Conservation (phyloP, 169 alveolate species). For the Plasmodium knowlesi region DNA sequence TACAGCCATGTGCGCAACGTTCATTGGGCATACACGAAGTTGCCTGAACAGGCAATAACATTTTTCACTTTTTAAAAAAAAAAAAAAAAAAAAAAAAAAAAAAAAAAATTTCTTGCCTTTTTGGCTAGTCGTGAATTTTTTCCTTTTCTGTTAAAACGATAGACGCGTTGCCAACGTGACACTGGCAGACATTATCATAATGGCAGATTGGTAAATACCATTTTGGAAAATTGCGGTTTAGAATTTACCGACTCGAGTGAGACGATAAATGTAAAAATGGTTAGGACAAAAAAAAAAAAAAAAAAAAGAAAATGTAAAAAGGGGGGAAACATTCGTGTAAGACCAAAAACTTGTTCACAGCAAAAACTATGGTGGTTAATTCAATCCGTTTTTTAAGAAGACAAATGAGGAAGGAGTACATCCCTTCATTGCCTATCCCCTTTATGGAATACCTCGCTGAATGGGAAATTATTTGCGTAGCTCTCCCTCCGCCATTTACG, state of each 20-base stretch:
- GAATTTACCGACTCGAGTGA: not conserved
- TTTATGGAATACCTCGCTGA: not conserved
- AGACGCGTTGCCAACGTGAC: constrained; percentile 1
- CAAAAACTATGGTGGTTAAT: not conserved
- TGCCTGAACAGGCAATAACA: not conserved
- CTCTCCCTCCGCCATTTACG: not conserved
- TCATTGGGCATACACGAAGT: not conserved
- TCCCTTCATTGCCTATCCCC: not conserved
- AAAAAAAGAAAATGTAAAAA: not conserved
- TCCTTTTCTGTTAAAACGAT: not conserved
- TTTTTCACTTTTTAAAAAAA: not conserved
- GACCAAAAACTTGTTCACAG: not conserved
- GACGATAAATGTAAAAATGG: not conserved
- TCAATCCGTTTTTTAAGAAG: not conserved
- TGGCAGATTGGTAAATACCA: not conserved
- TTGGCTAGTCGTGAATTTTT: not conserved
- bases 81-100: not conserved
- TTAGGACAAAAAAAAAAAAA: not conserved
- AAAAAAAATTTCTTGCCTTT: not conserved
- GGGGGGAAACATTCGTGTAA: not conserved
- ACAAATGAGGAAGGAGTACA: not conserved
- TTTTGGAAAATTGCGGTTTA: not conserved
- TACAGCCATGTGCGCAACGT: not conserved
- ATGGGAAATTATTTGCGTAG: not conserved
- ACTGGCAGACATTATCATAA: not conserved